Conservation (phyloP, 305 asterid species). For the Nicotiana rustica region DNA sequence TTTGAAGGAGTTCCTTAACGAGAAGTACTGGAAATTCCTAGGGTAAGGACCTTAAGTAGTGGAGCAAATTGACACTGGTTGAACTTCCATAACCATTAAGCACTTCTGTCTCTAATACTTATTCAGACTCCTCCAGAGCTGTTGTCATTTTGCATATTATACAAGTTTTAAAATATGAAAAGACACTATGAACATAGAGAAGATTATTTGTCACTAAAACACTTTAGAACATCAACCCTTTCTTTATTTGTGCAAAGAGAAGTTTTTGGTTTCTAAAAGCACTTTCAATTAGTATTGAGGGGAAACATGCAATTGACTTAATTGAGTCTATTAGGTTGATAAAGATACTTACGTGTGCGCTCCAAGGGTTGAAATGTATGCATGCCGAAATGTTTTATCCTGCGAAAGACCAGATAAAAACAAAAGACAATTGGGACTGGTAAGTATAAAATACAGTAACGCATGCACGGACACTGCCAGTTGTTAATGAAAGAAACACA, state of each 20-base stretch:
- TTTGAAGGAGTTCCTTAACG: conserved; percentile 7
- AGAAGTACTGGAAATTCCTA: conserved; percentile 11
- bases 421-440: neutral
- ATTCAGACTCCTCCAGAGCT: neutral
- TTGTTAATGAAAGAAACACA: neutral
- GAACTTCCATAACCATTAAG: conserved; percentile 27
- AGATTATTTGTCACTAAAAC: neutral
- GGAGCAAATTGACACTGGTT: neutral
- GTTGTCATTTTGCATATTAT: neutral
- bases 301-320: neutral
- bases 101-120: conserved; percentile 19
- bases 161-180: neutral
- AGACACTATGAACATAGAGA: neutral
- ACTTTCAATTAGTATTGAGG: neutral
- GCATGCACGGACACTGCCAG: neutral
- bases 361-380: conserved; percentile 86
- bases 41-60: neutral
- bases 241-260: neutral
- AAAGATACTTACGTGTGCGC: conserved; percentile 85
- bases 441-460: neutral
- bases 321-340: conserved; percentile 9
- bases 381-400: conserved; percentile 98
- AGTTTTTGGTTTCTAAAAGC: neutral
- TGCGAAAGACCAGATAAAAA: conserved; percentile 46
- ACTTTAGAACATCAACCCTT: neutral